Evolutionary conservation across 2,329 filamentous ascomycete species (phyloP).

Genomic region (Penicillium vulpinum): DNA sequence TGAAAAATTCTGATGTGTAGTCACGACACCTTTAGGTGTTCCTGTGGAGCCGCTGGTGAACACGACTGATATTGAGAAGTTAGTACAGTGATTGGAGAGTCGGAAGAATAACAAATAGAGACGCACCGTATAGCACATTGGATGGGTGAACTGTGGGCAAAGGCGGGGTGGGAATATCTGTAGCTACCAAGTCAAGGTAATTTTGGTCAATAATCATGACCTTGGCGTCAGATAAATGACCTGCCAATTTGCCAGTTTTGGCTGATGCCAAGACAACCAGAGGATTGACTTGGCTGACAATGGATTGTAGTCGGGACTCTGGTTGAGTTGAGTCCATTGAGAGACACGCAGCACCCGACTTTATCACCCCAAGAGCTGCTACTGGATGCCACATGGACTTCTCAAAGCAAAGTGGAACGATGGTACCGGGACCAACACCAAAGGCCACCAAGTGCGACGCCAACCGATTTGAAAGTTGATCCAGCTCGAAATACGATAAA

Average conservation of each 20-base stretch:
- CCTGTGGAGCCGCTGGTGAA: slow-evolving; percentile 1
- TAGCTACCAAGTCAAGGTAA: not conserved
- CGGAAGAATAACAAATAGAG: too few species aligned
- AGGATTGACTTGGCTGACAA: not conserved
- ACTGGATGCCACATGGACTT: slow-evolving; percentile 1
- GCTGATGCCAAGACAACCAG: not conserved
- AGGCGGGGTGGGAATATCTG: not conserved
- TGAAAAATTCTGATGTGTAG: not conserved
- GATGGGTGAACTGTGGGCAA: not conserved
- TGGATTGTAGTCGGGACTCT: not conserved
- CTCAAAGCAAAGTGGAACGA: slow-evolving; percentile 1
- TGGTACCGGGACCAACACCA: not conserved
- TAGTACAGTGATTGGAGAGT: not conserved
- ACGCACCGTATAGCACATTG: not conserved
- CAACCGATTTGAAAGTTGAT: not conserved
- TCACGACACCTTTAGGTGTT: not conserved
- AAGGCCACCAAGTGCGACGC: not conserved
- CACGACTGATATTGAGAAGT: not conserved
- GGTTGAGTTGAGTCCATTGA: not conserved
- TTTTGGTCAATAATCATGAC: not conserved
- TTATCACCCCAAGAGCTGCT: not conserved
- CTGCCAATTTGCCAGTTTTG: not conserved
- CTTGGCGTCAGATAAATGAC: not conserved
- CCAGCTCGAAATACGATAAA: not conserved
- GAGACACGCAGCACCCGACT: not conserved